Conservation (phyloP, 2,329 filamentous ascomycete genomes). For the Fusarium papillatum region DNA sequence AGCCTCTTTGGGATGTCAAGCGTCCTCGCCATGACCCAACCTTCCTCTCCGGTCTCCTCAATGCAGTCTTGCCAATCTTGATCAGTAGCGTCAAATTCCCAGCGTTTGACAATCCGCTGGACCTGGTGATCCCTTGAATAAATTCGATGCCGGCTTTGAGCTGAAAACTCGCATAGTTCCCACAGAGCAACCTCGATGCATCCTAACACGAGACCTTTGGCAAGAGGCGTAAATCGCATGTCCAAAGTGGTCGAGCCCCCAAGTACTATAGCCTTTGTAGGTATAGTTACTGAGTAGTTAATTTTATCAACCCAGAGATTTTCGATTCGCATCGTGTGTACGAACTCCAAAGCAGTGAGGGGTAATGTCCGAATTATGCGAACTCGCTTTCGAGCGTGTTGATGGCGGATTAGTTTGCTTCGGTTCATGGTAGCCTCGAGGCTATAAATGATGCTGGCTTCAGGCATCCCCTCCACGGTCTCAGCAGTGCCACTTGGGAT, state of each 20-base stretch:
- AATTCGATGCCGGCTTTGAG: constrained; percentile 59
- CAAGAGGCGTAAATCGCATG: constrained; percentile 86
- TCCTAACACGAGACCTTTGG: constrained; percentile 89
- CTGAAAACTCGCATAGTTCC: constrained; percentile 79
- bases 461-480: constrained; percentile 89
- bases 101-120: constrained; percentile 72
- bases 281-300: constrained; percentile 92
- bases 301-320: constrained; percentile 98
- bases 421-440: constrained; percentile 90
- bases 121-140: constrained; percentile 70
- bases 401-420: constrained; percentile 88
- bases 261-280: constrained; percentile 93
- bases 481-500: constrained; percentile 80
- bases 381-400: constrained; percentile 81
- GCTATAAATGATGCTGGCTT: constrained; percentile 89
- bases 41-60: constrained; percentile 75
- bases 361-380: constrained; percentile 83
- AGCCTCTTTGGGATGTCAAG: constrained; percentile 84
- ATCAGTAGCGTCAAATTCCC: constrained; percentile 67
- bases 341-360: constrained; percentile 79
- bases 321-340: constrained; percentile 92
- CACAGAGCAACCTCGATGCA: constrained; percentile 83
- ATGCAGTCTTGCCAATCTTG: constrained; percentile 78
- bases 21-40: constrained; percentile 71
- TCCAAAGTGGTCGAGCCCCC: constrained; percentile 87